phyloP scores from a whole-genome alignment of 768 basidiomycete species.

The Galerina sulciceps region DNA sequence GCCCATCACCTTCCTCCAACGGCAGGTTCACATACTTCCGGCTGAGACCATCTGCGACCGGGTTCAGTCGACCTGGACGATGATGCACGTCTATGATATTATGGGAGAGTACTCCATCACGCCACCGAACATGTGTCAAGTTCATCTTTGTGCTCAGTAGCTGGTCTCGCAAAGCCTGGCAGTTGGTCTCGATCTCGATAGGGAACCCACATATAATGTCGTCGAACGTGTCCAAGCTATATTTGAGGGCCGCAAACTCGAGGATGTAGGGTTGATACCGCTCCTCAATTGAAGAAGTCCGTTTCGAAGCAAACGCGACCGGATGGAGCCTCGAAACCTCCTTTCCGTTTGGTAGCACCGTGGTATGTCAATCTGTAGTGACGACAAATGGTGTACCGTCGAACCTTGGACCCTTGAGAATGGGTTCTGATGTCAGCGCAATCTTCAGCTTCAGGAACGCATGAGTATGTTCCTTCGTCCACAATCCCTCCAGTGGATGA shows the following conservation, averaged over 20 bases:
- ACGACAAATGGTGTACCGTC: constrained; percentile 39
- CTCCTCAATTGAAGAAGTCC: constrained; percentile 33
- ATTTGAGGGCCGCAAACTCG: constrained; percentile 31
- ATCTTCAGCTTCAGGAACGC: constrained; percentile 34
- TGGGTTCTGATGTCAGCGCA: constrained; percentile 33
- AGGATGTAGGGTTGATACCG: constrained; percentile 34
- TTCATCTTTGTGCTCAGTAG: constrained; percentile 27
- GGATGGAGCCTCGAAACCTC: constrained; percentile 28
- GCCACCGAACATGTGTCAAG: constrained; percentile 37
- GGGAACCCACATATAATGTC: constrained; percentile 31
- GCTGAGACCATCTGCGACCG: constrained; percentile 33
- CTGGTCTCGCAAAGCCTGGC: constrained; percentile 33
- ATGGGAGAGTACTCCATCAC: constrained; percentile 34
- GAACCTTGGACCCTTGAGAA: constrained; percentile 30
- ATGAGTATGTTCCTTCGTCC: constrained; percentile 20
- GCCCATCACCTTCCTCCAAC: constrained; percentile 25
- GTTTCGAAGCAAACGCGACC: constrained; percentile 36
- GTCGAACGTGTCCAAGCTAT: constrained; percentile 13
- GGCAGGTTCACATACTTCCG: constrained; percentile 21
- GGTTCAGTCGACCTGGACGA: constrained; percentile 19
- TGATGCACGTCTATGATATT: constrained; percentile 29
- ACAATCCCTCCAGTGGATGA: constrained; percentile 7
- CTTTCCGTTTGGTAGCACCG: constrained; percentile 23
- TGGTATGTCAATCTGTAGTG: constrained; percentile 35
- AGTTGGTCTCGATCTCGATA: constrained; percentile 37